Conservation (phyloP, 2,329 filamentous ascomycete species). For the Fusarium palustre region DNA sequence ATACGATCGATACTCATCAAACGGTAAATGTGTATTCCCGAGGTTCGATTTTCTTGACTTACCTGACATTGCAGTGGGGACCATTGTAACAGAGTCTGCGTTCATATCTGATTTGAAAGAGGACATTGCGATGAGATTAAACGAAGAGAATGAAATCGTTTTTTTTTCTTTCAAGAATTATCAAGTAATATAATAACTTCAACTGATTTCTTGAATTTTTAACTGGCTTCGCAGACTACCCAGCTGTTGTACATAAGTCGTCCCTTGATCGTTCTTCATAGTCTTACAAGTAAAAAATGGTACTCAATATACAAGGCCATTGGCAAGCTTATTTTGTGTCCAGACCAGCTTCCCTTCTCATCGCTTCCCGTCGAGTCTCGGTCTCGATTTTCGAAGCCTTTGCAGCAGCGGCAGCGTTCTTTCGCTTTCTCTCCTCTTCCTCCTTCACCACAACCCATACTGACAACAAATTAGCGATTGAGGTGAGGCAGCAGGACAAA, state of each 20-base stretch:
- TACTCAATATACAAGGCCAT: neutral
- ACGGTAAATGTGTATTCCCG: neutral
- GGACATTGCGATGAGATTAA: too few relatives aligned
- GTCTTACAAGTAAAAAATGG: constrained; percentile 39
- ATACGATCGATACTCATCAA: neutral
- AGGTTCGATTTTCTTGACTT: neutral
- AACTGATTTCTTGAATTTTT: constrained; percentile 10
- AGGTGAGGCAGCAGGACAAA: constrained; percentile 25
- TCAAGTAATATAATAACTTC: constrained; percentile 33
- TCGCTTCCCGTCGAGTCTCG: constrained; percentile 59
- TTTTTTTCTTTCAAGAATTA: constrained; percentile 11
- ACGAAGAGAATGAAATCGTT: neutral
- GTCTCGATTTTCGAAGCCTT: constrained; percentile 56
- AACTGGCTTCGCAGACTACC: constrained; percentile 14
- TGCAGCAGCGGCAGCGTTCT: constrained; percentile 52
- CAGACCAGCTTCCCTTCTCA: constrained; percentile 62
- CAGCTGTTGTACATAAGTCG: constrained; percentile 39
- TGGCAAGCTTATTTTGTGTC: constrained; percentile 47
- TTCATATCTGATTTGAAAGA: neutral
- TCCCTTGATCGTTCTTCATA: constrained; percentile 29
- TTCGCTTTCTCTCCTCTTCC: constrained; percentile 58
- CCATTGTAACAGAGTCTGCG: neutral
- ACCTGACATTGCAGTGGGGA: neutral
- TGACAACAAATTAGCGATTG: constrained; percentile 44
- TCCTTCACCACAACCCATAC: constrained; percentile 66